A percentile compares a stretch with the other conserved stretches of the same genome.
Conservation (phyloP, 148 eudicot genomes). For the Cornus kousa region DNA sequence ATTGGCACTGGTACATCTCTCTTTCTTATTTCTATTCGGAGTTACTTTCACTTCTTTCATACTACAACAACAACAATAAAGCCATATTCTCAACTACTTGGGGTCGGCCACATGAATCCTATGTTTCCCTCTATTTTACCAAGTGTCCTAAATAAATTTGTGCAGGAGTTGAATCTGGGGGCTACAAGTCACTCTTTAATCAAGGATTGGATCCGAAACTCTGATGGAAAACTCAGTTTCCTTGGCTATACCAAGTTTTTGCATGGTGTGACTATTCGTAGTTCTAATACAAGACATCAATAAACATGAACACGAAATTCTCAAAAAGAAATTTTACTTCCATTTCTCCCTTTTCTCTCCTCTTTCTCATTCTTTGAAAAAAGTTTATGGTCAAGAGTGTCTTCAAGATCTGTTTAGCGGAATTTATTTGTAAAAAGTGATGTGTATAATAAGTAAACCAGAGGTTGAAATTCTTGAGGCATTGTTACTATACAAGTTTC, state of each 20-base stretch:
- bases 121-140: no score
- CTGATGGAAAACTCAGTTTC: constrained; percentile 77
- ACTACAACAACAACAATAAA: no score
- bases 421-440: no score
- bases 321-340: background rate
- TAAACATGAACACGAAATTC: constrained; percentile 18
- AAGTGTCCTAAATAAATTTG: background rate
- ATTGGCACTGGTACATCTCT: constrained; percentile 53
- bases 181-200: constrained; percentile 61
- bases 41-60: no score
- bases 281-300: constrained; percentile 57
- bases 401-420: background rate
- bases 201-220: constrained; percentile 84
- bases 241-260: constrained; percentile 91
- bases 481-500: no score
- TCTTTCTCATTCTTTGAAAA: background rate
- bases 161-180: constrained; percentile 79
- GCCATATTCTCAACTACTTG: no score
- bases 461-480: background rate
- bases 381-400: background rate
- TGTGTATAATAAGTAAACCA: background rate
- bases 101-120: no score
- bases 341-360: background rate
- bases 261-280: constrained; percentile 85
- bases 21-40: background rate